Evolutionary conservation across 352 stramenopile species (phyloP).

Genomic region (Globisporangium takayamanum): DNA sequence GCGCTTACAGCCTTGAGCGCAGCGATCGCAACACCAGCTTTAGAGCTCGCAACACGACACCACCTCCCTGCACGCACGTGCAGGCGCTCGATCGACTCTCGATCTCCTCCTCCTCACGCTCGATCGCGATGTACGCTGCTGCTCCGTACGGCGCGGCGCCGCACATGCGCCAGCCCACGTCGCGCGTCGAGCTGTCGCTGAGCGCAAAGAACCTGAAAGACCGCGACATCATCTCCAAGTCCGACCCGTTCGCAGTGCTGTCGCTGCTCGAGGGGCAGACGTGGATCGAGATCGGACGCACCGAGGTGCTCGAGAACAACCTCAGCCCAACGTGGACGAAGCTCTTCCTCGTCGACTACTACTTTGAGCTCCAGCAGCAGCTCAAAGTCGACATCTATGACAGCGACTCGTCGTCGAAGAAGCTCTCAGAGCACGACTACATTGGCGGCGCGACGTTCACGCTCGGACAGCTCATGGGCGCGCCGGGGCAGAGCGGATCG

Average conservation of each 20-base stretch:
- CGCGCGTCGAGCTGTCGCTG: slow-evolving; percentile 76
- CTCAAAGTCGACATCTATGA: slow-evolving; percentile 85
- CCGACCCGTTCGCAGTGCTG: slow-evolving; percentile 79
- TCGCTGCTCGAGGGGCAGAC: slow-evolving; percentile 37
- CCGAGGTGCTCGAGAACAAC: slow-evolving; percentile 71
- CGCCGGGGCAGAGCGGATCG: slow-evolving; percentile 51
- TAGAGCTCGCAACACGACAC: no score
- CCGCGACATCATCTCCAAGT: slow-evolving; percentile 83
- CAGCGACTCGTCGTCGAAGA: slow-evolving; percentile 62
- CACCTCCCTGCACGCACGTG: no score
- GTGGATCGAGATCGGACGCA: slow-evolving; percentile 73
- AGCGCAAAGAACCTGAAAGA: slow-evolving; percentile 76
- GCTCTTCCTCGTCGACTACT: slow-evolving; percentile 77
- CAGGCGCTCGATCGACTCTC: no score
- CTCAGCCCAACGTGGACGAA: slow-evolving; percentile 75
- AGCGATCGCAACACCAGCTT: no score
- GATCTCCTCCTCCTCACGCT: no score
- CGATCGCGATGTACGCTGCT: neutral
- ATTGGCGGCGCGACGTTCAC: slow-evolving; percentile 74
- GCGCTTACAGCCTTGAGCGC: no score
- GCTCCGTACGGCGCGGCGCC: neutral
- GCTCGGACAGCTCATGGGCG: slow-evolving; percentile 74
- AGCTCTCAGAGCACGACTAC: slow-evolving; percentile 63
- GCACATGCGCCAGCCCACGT: slow-evolving; percentile 22
- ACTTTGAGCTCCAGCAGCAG: slow-evolving; percentile 81